phyloP scores from a whole-genome alignment of 345 rosid species.

The Pugionium dolabratum region DNA sequence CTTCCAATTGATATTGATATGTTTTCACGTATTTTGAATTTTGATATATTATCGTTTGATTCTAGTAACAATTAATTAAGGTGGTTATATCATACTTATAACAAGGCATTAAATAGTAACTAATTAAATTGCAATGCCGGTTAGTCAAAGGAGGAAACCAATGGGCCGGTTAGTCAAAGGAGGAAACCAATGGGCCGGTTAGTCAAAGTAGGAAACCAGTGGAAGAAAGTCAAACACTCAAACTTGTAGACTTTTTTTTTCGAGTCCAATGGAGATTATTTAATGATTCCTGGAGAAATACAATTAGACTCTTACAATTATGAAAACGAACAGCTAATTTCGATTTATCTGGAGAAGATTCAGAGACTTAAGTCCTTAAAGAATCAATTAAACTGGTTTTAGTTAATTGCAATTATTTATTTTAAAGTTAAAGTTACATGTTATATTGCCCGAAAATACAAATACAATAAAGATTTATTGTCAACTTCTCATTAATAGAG shows the following conservation, averaged over 20 bases:
- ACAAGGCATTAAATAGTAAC: neutral
- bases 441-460: neutral
- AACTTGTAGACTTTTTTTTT: neutral
- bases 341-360: neutral
- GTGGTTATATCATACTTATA: neutral
- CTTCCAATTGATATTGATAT: neutral
- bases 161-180: neutral
- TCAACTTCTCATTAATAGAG: slow-evolving; percentile 4
- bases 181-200: no score
- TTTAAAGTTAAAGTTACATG: neutral
- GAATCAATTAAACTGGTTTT: neutral
- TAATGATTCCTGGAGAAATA: no score
- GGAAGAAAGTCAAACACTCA: neutral
- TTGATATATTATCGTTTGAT: neutral
- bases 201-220: no score
- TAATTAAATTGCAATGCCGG: neutral
- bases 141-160: slow-evolving; percentile 15
- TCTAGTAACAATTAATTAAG: neutral
- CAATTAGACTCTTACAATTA: no score
- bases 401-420: neutral
- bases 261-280: neutral
- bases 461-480: no score
- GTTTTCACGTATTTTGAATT: neutral
- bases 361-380: neutral
- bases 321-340: neutral